These are phyloP conservation scores for Thraustochytrium striatum DNA, from an alignment of 352 stramenopile genomes.

Conservation along the genomic window DNA sequence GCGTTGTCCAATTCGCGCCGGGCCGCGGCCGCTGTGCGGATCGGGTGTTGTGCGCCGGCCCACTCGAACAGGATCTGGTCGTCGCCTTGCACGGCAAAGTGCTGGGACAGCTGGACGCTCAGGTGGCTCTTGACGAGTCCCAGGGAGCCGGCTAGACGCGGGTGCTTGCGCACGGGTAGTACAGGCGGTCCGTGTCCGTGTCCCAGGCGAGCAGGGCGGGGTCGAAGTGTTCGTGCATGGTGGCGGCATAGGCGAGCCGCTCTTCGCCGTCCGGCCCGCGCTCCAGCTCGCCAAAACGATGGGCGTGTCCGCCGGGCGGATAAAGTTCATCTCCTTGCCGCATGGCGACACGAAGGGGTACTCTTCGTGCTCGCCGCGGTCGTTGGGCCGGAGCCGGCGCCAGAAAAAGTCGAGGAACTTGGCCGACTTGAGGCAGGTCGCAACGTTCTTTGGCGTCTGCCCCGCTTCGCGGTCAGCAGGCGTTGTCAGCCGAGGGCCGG, in stretches of 20 bases:
- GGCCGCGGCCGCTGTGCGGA: too few relatives aligned
- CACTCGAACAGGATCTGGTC: slow-evolving; percentile 17
- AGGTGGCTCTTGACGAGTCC: slow-evolving; percentile 8
- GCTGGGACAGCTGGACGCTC: slow-evolving; percentile 26
- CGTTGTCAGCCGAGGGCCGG: too few relatives aligned
- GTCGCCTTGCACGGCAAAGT: slow-evolving; percentile 16
- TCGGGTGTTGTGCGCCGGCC: background rate
- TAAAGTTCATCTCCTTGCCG: slow-evolving; percentile 54
- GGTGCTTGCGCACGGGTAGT: slow-evolving; percentile 36
- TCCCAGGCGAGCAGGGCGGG: slow-evolving; percentile 9
- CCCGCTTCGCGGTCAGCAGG: background rate
- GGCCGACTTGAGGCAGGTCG: slow-evolving; percentile 50
- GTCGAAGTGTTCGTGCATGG: slow-evolving; percentile 35
- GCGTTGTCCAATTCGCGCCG: too few relatives aligned
- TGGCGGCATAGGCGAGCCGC: slow-evolving; percentile 18
- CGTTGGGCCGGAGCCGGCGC: slow-evolving; percentile 43
- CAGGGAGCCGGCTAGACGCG: slow-evolving; percentile 11
- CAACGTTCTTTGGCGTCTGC: slow-evolving; percentile 52
- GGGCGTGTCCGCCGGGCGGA: slow-evolving; percentile 48
- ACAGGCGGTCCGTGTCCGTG: slow-evolving; percentile 36
- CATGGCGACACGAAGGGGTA: slow-evolving; percentile 51
- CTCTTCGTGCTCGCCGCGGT: slow-evolving; percentile 21
- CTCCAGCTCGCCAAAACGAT: slow-evolving; percentile 52
- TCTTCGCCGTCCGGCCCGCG: slow-evolving; percentile 15
- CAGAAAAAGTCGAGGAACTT: slow-evolving; percentile 56